These are phyloP conservation scores for Austroboletus eburneus DNA, from an alignment of 768 basidiomycete genomes.

Conservation along the genomic window DNA sequence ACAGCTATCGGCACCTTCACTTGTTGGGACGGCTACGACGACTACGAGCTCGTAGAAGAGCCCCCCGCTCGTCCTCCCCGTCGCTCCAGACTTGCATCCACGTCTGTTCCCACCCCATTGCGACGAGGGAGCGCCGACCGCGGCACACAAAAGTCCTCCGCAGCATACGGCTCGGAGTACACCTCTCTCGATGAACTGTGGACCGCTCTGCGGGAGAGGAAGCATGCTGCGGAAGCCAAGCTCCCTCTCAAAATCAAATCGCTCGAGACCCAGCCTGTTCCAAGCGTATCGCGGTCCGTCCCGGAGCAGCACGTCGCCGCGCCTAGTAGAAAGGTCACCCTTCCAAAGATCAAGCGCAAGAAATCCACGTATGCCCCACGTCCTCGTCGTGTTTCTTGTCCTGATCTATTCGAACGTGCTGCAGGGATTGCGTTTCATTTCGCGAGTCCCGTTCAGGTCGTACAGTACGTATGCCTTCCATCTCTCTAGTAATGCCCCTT, in stretches of 20 bases:
- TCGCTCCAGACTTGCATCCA: slow-evolving; percentile 22
- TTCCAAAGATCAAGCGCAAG: slow-evolving; percentile 49
- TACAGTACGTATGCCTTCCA: slow-evolving; percentile 33
- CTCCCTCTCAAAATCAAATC: slow-evolving; percentile 69
- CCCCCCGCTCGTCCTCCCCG: slow-evolving; percentile 13
- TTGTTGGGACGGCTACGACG: slow-evolving; percentile 31
- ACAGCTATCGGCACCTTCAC: slow-evolving; percentile 33
- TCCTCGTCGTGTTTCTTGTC: not conserved
- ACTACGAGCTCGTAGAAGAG: slow-evolving; percentile 22
- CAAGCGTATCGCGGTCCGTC: slow-evolving; percentile 22
- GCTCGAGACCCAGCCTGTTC: slow-evolving; percentile 38
- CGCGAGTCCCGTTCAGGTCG: slow-evolving; percentile 69
- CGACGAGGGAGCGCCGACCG: slow-evolving; percentile 21
- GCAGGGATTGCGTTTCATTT: slow-evolving; percentile 52
- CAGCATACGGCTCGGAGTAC: slow-evolving; percentile 19
- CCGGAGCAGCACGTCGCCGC: slow-evolving; percentile 22
- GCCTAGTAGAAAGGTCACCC: slow-evolving; percentile 28
- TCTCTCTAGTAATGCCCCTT: slow-evolving; percentile 12
- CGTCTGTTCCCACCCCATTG: slow-evolving; percentile 7
- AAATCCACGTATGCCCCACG: slow-evolving; percentile 58
- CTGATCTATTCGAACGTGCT: slow-evolving; percentile 17
- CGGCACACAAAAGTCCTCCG: slow-evolving; percentile 11
- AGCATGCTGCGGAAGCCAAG: slow-evolving; percentile 62
- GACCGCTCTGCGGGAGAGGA: slow-evolving; percentile 60
- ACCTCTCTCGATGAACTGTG: slow-evolving; percentile 56